Percentiles rank a stretch among this genome's conserved stretches.
phyloP scores from a whole-genome alignment of 2,329 filamentous ascomycete species.

The Trichoderma breve region DNA sequence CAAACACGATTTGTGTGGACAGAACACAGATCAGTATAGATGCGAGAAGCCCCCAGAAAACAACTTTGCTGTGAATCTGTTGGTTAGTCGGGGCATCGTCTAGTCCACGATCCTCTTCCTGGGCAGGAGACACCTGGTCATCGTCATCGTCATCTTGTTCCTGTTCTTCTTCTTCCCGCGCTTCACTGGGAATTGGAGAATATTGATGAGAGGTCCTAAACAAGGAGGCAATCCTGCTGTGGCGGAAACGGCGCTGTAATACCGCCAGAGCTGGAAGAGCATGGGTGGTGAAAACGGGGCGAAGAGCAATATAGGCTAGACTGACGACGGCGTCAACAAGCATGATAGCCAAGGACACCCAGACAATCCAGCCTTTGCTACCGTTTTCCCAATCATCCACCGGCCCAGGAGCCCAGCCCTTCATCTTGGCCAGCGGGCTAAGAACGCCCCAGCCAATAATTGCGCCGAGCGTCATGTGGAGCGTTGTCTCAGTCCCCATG shows the following conservation, averaged over 20 bases:
- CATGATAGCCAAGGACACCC: slow-evolving; percentile 96
- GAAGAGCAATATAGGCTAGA: slow-evolving; percentile 72
- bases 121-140: slow-evolving; percentile 21
- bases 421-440: slow-evolving; percentile 80
- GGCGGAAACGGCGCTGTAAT: slow-evolving; percentile 22
- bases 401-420: slow-evolving; percentile 84
- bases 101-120: slow-evolving; percentile 42
- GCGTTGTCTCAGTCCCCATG: slow-evolving; percentile 92
- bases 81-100: slow-evolving; percentile 83
- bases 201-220: slow-evolving; percentile 27
- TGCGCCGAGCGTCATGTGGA: slow-evolving; percentile 93
- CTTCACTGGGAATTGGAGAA: slow-evolving; percentile 23
- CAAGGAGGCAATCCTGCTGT: slow-evolving; percentile 25
- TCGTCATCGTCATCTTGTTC: neutral
- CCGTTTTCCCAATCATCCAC: slow-evolving; percentile 88
- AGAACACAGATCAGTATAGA: slow-evolving; percentile 78
- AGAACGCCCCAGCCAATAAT: slow-evolving; percentile 86
- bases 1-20: slow-evolving; percentile 81
- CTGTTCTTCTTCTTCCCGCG: neutral
- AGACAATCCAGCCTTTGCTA: slow-evolving; percentile 98
- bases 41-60: slow-evolving; percentile 69
- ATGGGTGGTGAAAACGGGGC: slow-evolving; percentile 47
- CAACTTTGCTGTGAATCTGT: slow-evolving; percentile 69
- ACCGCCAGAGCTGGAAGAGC: neutral
- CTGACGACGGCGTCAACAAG: slow-evolving; percentile 88